A percentile compares a stretch with the other conserved stretches of the same genome.
These are phyloP conservation scores for Xylaria sp. DNA, from an alignment of 495 filamentous ascomycete genomes.

Conservation along the genomic window DNA sequence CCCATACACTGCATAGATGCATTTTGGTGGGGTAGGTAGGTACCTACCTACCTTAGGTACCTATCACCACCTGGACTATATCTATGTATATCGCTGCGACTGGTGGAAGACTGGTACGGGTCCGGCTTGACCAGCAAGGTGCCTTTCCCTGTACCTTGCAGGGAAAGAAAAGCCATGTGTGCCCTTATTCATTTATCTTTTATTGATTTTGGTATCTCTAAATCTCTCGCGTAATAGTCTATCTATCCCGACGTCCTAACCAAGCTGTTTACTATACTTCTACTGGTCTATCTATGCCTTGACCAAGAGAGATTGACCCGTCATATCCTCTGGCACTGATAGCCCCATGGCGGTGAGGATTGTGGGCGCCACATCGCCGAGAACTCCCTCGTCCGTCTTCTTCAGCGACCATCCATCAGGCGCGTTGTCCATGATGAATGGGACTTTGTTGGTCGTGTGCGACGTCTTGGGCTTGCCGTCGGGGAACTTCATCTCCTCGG, in stretches of 20 bases:
- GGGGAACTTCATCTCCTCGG: slow-evolving; percentile 98
- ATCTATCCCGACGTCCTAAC: slow-evolving; percentile 20
- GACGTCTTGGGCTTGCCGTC: slow-evolving; percentile 96
- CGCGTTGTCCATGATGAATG: slow-evolving; percentile 97
- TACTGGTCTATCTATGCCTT: slow-evolving; percentile 58
- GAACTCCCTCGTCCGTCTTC: slow-evolving; percentile 77
- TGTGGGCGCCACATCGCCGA: slow-evolving; percentile 96
- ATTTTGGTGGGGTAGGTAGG: background rate
- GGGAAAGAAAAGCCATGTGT: background rate
- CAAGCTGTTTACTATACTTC: background rate
- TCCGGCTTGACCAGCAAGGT: background rate
- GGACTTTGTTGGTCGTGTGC: slow-evolving; percentile 96
- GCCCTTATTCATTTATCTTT: background rate
- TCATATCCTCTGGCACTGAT: slow-evolving; percentile 89
- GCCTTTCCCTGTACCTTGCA: background rate
- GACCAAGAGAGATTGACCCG: slow-evolving; percentile 79
- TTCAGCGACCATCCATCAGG: slow-evolving; percentile 87
- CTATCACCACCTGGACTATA: too few species aligned
- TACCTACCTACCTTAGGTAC: background rate
- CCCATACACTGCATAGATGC: slow-evolving; percentile 7
- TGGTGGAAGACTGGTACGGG: background rate
- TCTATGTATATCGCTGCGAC: too few species aligned
- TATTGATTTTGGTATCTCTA: slow-evolving; percentile 28
- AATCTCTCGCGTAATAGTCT: slow-evolving; percentile 7
- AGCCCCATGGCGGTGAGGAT: slow-evolving; percentile 90